Conservation (phyloP, 768 basidiomycete species). For the Suillus subluteus region DNA sequence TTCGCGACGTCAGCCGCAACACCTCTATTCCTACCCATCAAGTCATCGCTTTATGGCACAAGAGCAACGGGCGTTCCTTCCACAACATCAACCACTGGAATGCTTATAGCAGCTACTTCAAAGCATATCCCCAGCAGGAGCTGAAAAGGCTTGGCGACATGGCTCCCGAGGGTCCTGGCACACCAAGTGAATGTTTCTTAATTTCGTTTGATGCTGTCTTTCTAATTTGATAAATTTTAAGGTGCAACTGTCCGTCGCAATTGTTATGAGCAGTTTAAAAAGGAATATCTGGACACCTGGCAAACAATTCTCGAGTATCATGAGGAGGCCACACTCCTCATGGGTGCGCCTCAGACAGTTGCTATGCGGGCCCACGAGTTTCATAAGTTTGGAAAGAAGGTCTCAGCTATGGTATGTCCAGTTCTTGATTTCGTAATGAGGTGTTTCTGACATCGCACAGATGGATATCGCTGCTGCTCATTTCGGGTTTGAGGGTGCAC, state of each 20-base stretch:
- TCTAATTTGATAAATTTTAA: background rate
- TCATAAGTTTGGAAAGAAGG: background rate
- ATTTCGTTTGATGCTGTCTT: background rate
- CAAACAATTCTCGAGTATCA: background rate
- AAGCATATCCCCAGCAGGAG: slow-evolving; percentile 10
- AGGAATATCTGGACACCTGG: background rate
- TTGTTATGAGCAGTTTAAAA: background rate
- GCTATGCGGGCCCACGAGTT: background rate
- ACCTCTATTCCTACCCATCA: slow-evolving; percentile 12
- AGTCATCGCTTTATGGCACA: slow-evolving; percentile 13
- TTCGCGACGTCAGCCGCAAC: background rate
- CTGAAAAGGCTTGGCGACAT: background rate
- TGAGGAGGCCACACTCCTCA: background rate
- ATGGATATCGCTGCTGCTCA: background rate
- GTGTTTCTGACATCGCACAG: background rate
- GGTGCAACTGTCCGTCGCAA: background rate
- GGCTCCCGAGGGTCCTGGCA: background rate
- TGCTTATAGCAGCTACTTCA: slow-evolving; percentile 10
- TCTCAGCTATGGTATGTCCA: background rate
- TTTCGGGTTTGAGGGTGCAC: slow-evolving; percentile 14
- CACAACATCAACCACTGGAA: slow-evolving; percentile 13
- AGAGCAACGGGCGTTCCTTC: background rate
- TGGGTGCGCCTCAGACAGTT: background rate
- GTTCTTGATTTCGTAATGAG: background rate
- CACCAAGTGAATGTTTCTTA: background rate